A percentile compares a stretch with the other conserved stretches of the same genome.
Evolutionary conservation across 75 land plant species (phyloP).

Genomic region (Azolla pinnata): DNA sequence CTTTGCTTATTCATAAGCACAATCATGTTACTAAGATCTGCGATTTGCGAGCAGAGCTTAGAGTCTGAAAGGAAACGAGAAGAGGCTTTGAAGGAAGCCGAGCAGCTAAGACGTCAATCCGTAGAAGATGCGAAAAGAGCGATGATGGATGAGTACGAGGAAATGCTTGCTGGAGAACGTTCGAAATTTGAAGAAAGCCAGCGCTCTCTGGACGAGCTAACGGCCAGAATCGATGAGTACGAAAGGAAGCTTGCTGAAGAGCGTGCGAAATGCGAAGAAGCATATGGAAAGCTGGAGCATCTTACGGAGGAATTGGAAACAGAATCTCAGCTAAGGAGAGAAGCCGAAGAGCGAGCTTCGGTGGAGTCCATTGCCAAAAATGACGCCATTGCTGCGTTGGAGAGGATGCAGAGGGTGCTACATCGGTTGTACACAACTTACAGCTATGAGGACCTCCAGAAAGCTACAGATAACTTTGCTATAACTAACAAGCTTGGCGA

Average conservation of each 20-base stretch:
- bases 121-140: not conserved
- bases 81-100: not conserved
- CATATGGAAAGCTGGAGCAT: not conserved
- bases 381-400: not conserved
- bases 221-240: not conserved
- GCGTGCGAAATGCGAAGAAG: not conserved
- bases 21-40: too few species aligned
- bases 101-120: not conserved
- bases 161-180: not conserved
- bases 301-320: not conserved
- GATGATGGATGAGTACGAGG: too few species aligned
- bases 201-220: not conserved
- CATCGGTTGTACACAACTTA: slow-evolving; percentile 6
- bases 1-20: too few species aligned
- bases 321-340: not conserved
- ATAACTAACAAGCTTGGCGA: slow-evolving; percentile 20
- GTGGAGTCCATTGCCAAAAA: not conserved
- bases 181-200: not conserved
- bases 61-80: too few species aligned
- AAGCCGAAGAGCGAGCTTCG: not conserved
- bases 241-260: not conserved
- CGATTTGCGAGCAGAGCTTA: too few species aligned
- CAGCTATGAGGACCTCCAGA: slow-evolving; percentile 12
- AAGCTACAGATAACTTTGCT: slow-evolving; percentile 15
- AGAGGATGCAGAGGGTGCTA: slow-evolving; percentile 6